Percentiles rank a stretch among this genome's conserved stretches.
Conservation (phyloP, 352 stramenopile species). For the Pythium sukuiense region DNA sequence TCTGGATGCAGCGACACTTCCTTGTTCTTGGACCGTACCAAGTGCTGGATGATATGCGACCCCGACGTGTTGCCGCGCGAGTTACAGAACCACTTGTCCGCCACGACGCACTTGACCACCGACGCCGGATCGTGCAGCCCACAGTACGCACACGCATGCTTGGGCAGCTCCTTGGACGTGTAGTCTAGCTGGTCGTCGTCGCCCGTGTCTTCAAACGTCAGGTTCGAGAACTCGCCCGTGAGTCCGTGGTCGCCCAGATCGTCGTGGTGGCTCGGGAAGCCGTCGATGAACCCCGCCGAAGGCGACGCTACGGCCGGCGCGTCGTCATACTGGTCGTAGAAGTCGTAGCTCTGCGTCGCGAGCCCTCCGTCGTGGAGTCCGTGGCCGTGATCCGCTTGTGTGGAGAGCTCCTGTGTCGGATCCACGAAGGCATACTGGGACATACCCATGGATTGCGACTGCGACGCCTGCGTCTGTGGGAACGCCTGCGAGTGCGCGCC, state of each 20-base stretch:
- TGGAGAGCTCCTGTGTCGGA: constrained; percentile 39
- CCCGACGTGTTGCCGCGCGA: constrained; percentile 91
- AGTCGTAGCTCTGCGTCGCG: constrained; percentile 34
- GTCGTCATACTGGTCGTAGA: constrained; percentile 70
- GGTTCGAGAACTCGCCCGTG: constrained; percentile 50
- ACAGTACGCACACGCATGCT: constrained; percentile 96
- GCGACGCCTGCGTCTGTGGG: constrained; percentile 33
- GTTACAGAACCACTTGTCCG: constrained; percentile 99
- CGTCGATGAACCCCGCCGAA: constrained; percentile 11
- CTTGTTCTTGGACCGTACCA: constrained; percentile 94
- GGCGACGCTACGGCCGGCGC: constrained; percentile 4
- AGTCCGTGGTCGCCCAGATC: constrained; percentile 23
- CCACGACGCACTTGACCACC: constrained; percentile 96
- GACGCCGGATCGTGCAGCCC: constrained; percentile 95
- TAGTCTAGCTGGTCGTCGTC: constrained; percentile 77
- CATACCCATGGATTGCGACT: constrained; percentile 42
- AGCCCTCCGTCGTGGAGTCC: not conserved
- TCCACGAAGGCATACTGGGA: constrained; percentile 71
- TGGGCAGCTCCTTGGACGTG: constrained; percentile 73
- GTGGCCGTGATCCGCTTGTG: constrained; percentile 30
- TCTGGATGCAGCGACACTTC: constrained; percentile 93
- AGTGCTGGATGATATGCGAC: constrained; percentile 98
- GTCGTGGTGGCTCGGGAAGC: constrained; percentile 46
- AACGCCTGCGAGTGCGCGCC: constrained; percentile 12
- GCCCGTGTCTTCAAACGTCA: constrained; percentile 72